phyloP scores from a whole-genome alignment of 306 rosid genomes.

The Urtica urens region DNA sequence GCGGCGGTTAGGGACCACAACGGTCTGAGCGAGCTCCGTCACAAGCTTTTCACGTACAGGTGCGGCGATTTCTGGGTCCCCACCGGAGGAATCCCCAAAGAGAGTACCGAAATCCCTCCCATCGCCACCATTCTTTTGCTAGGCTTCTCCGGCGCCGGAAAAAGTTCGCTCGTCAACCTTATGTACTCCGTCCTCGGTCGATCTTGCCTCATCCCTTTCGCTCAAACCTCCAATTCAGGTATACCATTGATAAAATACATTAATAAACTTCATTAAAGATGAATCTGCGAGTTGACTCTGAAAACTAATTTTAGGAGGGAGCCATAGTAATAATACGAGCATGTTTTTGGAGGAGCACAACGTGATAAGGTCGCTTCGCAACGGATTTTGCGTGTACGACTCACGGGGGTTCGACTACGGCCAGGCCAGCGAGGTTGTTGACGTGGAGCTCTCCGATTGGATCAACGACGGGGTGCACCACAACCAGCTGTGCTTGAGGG shows the following conservation, averaged over 20 bases:
- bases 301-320: slow-evolving; percentile 20
- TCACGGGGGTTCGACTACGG: slow-evolving; percentile 23
- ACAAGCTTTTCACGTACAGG: slow-evolving; percentile 23
- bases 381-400: slow-evolving; percentile 35
- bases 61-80: slow-evolving; percentile 39
- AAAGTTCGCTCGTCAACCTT: slow-evolving; percentile 32
- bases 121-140: slow-evolving; percentile 29
- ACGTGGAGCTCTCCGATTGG: slow-evolving; percentile 27
- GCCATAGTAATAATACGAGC: slow-evolving; percentile 10
- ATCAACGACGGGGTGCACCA: slow-evolving; percentile 30
- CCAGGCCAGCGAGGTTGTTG: background rate
- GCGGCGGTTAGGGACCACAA: slow-evolving; percentile 24
- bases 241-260: no score
- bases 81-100: slow-evolving; percentile 28
- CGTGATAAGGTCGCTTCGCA: slow-evolving; percentile 24
- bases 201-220: slow-evolving; percentile 30
- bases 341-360: slow-evolving; percentile 33
- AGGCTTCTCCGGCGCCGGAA: slow-evolving; percentile 32
- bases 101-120: slow-evolving; percentile 26
- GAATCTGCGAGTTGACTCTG: no score
- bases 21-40: slow-evolving; percentile 28
- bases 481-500: slow-evolving; percentile 25
- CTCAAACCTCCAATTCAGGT: slow-evolving; percentile 17
- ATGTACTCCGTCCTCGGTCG: slow-evolving; percentile 38
- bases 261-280: no score